These are phyloP conservation scores for Sonneratia alba DNA, from an alignment of 345 rosid genomes.

Conservation along the genomic window DNA sequence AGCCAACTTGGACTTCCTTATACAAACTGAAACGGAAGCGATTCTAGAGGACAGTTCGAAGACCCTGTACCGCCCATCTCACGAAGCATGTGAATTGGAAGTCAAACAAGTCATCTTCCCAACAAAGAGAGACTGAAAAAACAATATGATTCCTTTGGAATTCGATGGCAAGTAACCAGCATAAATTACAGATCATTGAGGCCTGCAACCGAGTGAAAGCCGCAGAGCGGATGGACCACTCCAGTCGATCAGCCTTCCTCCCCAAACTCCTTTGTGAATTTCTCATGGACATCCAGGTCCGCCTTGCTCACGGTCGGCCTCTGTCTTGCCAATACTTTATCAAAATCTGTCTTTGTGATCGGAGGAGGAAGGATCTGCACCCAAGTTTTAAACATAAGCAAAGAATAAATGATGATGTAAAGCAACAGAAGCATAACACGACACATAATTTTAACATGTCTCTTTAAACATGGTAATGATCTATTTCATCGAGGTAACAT, in stretches of 20 bases:
- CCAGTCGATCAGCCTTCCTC: conserved; percentile 65
- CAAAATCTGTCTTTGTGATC: conserved; percentile 68
- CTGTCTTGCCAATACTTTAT: conserved; percentile 89
- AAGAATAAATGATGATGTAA: not conserved
- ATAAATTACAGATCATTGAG: conserved; percentile 31
- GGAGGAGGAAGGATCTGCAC: conserved; percentile 90
- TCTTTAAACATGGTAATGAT: not conserved
- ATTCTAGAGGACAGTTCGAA: conserved; percentile 19
- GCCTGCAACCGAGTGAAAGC: conserved; percentile 13
- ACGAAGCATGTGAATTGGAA: conserved; percentile 8
- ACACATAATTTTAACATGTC: not conserved
- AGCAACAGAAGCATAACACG: not conserved
- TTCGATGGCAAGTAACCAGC: conserved; percentile 17
- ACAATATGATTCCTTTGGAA: conserved; percentile 12
- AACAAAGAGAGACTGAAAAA: conserved; percentile 13
- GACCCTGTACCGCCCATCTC: conserved; percentile 18
- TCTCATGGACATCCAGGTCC: conserved; percentile 87
- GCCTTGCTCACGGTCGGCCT: conserved; percentile 87
- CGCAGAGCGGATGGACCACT: not conserved
- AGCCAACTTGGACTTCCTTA: conserved; percentile 20
- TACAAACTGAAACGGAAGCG: conserved; percentile 28
- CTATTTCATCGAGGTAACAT: not conserved
- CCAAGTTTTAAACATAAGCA: not conserved
- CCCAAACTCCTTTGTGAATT: conserved; percentile 94
- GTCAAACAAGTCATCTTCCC: conserved; percentile 21